Percentiles rank a stretch among this genome's conserved stretches.
These are phyloP conservation scores for Eimeria tenella DNA, from an alignment of 169 alveolate species.

Conservation along the genomic window DNA sequence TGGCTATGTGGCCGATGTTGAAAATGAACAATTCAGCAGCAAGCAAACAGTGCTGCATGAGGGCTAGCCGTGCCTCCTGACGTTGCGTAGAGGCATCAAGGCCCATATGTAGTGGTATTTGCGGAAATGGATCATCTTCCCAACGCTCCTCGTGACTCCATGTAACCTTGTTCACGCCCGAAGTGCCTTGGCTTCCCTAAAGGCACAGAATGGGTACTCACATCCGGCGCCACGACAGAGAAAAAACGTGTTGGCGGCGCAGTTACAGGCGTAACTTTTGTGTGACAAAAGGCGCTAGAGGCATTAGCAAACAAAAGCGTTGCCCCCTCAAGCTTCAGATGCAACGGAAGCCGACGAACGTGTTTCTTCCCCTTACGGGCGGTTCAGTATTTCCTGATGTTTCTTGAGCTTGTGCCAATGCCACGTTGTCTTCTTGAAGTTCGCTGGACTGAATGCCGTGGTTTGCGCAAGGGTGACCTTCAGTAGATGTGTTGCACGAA, in stretches of 20 bases:
- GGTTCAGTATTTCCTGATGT: background rate
- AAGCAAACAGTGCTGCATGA: background rate
- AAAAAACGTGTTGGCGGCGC: too few species aligned
- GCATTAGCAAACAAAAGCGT: too few species aligned
- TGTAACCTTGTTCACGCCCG: background rate
- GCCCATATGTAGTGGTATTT: background rate
- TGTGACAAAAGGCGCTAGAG: too few species aligned
- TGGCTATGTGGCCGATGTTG: background rate
- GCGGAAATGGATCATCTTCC: background rate
- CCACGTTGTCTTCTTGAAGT: background rate
- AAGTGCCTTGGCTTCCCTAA: slow-evolving; percentile 13
- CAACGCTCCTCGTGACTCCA: background rate
- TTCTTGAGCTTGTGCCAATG: background rate
- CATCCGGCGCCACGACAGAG: too few species aligned
- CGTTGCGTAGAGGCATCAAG: slow-evolving; percentile 64
- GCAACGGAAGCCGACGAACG: too few species aligned
- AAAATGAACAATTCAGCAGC: background rate
- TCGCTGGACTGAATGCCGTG: background rate
- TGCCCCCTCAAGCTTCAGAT: too few species aligned
- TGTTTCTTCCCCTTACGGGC: slow-evolving; percentile 1
- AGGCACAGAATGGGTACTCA: background rate
- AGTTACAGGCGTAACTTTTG: too few species aligned
- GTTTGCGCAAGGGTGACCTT: slow-evolving; percentile 1
- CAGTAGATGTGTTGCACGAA: background rate
- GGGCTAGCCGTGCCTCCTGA: slow-evolving; percentile 72